Evolutionary conservation across 164 flowering plant species (phyloP).

Genomic region (Vitis labrusca): DNA sequence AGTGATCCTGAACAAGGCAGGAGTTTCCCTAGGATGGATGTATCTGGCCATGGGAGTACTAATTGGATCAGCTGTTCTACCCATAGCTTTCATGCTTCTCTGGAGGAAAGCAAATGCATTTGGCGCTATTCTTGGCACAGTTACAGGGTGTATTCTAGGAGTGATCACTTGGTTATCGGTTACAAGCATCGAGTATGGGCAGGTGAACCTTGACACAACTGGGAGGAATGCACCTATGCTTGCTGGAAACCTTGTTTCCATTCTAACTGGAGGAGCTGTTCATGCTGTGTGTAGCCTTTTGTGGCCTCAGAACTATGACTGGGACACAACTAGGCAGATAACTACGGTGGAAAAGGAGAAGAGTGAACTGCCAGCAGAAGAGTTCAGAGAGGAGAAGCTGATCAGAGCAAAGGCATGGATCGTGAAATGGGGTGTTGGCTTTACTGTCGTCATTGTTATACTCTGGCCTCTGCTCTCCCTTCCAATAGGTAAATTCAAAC

Average conservation of each 20-base stretch:
- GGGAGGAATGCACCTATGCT: constrained; percentile 97
- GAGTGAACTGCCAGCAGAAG: constrained; percentile 60
- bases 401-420: constrained; percentile 77
- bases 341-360: constrained; percentile 78
- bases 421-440: constrained; percentile 89
- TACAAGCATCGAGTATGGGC: constrained; percentile 65
- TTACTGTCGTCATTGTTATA: constrained; percentile 71
- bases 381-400: constrained; percentile 68
- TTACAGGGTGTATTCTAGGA: constrained; percentile 68
- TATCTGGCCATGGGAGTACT: constrained; percentile 93
- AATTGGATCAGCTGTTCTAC: constrained; percentile 86
- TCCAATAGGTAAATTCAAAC: constrained; percentile 62
- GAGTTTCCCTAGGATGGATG: constrained; percentile 97
- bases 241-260: constrained; percentile 89
- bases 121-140: constrained; percentile 78
- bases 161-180: constrained; percentile 73
- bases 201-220: constrained; percentile 83
- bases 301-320: constrained; percentile 84
- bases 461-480: constrained; percentile 86
- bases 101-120: constrained; percentile 85
- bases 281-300: constrained; percentile 69
- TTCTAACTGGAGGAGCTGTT: constrained; percentile 72
- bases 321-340: constrained; percentile 81
- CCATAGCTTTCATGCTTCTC: constrained; percentile 91
- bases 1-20: constrained; percentile 83